phyloP scores from a whole-genome alignment of 352 stramenopile species.

The Phytophthora kernoviae region DNA sequence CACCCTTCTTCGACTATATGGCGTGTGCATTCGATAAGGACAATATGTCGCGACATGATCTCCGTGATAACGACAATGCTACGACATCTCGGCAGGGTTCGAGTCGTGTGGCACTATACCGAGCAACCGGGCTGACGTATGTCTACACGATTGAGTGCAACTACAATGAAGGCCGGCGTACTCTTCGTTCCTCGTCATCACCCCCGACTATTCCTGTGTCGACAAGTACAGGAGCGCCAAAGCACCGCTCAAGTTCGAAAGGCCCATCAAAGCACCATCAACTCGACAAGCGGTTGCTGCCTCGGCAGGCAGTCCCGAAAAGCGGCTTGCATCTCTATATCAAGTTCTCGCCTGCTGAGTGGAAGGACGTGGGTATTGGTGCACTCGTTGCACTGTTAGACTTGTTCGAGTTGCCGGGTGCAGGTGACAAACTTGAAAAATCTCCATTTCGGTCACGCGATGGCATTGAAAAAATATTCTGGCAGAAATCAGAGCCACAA shows the following conservation, averaged over 20 bases:
- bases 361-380: slow-evolving; percentile 71
- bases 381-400: slow-evolving; percentile 66
- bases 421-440: slow-evolving; percentile 26
- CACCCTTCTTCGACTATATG: slow-evolving; percentile 86
- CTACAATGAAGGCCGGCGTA: slow-evolving; percentile 83
- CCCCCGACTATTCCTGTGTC: slow-evolving; percentile 3
- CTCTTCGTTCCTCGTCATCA: slow-evolving; percentile 33
- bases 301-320: slow-evolving; percentile 18
- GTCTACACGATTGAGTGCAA: slow-evolving; percentile 95
- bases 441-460: slow-evolving; percentile 66
- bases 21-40: slow-evolving; percentile 84
- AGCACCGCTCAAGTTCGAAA: slow-evolving; percentile 15
- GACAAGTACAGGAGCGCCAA: slow-evolving; percentile 3
- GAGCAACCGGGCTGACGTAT: slow-evolving; percentile 67
- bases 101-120: slow-evolving; percentile 79
- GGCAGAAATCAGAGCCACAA: slow-evolving; percentile 44
- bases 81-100: slow-evolving; percentile 67
- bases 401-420: slow-evolving; percentile 53
- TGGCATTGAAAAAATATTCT: slow-evolving; percentile 55
- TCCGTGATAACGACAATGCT: slow-evolving; percentile 59
- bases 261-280: slow-evolving; percentile 8
- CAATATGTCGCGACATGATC: slow-evolving; percentile 76
- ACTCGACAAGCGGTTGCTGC: slow-evolving; percentile 12
- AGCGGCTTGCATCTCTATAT: slow-evolving; percentile 46
- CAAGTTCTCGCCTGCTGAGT: slow-evolving; percentile 73